A percentile compares a stretch with the other conserved stretches of the same genome.
phyloP scores from a whole-genome alignment of 2,329 filamentous ascomycete species.

The Penicillium janthinellum region DNA sequence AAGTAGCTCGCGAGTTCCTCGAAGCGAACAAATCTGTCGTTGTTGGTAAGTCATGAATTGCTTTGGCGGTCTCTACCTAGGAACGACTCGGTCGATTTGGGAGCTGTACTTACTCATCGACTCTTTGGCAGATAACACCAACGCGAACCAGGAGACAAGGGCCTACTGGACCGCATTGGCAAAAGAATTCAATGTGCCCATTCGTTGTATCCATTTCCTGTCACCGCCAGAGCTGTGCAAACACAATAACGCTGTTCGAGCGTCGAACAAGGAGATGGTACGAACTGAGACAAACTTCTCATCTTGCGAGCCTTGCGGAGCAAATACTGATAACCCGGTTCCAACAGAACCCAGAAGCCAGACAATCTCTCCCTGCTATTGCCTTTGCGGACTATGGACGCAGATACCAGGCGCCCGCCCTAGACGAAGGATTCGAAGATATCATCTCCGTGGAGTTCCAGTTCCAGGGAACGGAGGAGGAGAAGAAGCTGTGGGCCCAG shows the following conservation, averaged over 20 bases:
- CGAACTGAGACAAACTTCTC: conserved; percentile 14
- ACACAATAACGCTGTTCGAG: conserved; percentile 85
- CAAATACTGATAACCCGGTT: background rate
- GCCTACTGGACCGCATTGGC: conserved; percentile 78
- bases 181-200: conserved; percentile 67
- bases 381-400: conserved; percentile 77
- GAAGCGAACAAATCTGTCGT: conserved; percentile 68
- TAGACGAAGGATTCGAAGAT: conserved; percentile 81
- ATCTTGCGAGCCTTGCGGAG: background rate
- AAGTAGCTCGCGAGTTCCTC: conserved; percentile 68
- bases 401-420: conserved; percentile 70
- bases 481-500: conserved; percentile 70
- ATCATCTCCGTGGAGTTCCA: conserved; percentile 73
- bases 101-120: background rate
- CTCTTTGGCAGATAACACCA: conserved; percentile 80
- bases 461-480: conserved; percentile 70
- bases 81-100: background rate
- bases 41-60: conserved; percentile 65
- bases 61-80: background rate
- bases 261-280: conserved; percentile 56
- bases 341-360: conserved; percentile 72
- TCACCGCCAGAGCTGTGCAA: conserved; percentile 69
- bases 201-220: conserved; percentile 85
- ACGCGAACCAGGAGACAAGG: conserved; percentile 76
- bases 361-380: conserved; percentile 71